These are phyloP conservation scores for Coniochaeta sp. DNA, from an alignment of 2,329 filamentous ascomycete genomes.

Conservation along the genomic window DNA sequence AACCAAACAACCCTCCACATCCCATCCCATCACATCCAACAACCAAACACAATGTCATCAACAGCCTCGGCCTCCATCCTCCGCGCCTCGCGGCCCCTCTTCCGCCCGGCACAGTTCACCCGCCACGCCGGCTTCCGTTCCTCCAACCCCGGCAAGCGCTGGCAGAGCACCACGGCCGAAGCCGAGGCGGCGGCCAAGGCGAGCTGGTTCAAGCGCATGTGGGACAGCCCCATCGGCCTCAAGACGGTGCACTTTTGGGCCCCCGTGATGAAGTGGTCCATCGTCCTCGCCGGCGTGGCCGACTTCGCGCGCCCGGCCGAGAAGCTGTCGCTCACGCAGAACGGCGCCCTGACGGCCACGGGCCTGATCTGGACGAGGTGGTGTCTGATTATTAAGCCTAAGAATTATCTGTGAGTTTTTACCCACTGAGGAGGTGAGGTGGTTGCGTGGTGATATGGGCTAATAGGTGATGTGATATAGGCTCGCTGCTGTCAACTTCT, in stretches of 20 bases:
- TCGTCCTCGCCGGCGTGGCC: constrained; percentile 86
- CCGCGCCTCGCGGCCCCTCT: constrained; percentile 45
- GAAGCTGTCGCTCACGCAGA: constrained; percentile 89
- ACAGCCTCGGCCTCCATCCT: constrained; percentile 26
- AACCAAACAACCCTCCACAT: no score
- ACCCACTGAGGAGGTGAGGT: no score
- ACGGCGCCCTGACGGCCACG: constrained; percentile 81
- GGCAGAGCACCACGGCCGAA: constrained; percentile 59
- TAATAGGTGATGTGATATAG: no score
- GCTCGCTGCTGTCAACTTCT: constrained; percentile 95
- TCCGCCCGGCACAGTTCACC: constrained; percentile 26
- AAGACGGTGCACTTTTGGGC: constrained; percentile 99
- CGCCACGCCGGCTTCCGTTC: constrained; percentile 36
- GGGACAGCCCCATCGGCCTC: constrained; percentile 72
- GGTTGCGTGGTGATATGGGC: no score
- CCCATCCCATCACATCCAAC: no score
- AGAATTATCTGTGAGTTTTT: constrained; percentile 71
- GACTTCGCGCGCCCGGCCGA: constrained; percentile 89
- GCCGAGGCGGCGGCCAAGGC: constrained; percentile 34
- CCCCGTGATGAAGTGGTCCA: constrained; percentile 92
- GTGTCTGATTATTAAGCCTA: constrained; percentile 95
- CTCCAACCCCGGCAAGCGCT: constrained; percentile 58
- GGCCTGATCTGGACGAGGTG: constrained; percentile 97
- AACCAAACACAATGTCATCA: constrained; percentile 12
- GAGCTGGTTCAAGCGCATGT: constrained; percentile 69